Evolutionary conservation across 306 rosid species (phyloP), one percentile per base, ranked within the genome.

Genomic region (Quercus robur): DNA sequence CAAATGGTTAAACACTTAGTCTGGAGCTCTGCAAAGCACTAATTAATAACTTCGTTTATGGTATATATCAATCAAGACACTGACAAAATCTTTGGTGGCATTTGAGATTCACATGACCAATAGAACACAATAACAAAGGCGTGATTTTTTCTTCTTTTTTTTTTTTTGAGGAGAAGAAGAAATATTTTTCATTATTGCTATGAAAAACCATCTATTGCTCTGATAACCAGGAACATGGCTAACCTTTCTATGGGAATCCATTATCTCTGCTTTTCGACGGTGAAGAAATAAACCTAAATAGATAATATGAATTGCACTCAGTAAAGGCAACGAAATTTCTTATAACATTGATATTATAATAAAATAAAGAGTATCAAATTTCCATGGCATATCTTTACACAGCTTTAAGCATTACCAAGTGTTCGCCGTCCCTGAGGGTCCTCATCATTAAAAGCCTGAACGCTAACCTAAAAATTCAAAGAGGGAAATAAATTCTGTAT

Each of bases 391-490:
- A 67, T 68, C 72, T 74, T 67, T 66, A 73, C 20, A 72, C 63
- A 78, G 77, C 73, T 56, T 74, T 67, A 81, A 81, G 74, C 64
- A 77, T 74, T 89, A 95, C 99, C 99, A 31, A 95, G 93, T 56
- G 96, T 95, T 56, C 98, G 89, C 70, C 94, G 90, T 80, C 99
- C 97, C 88, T 89, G 97, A 78, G 94, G 96, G 75, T 95, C 99
- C 84, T 95, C 99, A 78, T 95, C 98, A 76, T 93, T 90, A 82
- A 90, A 95, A 81, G 99, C 98, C 89, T 95, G 99, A 77, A 90
- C 97, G 66, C 97, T 95, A 82, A 95, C 96, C 99, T 95, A 85
- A 54, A 79, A 78, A 87, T 79, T 66, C 21, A 83, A 82, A 78
- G 70, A 86, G 61, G 77, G 64, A 79, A 75, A 80, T 51, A 71